phyloP scores from a whole-genome alignment of 768 basidiomycete genomes.

The Leccinum pellstonianum region DNA sequence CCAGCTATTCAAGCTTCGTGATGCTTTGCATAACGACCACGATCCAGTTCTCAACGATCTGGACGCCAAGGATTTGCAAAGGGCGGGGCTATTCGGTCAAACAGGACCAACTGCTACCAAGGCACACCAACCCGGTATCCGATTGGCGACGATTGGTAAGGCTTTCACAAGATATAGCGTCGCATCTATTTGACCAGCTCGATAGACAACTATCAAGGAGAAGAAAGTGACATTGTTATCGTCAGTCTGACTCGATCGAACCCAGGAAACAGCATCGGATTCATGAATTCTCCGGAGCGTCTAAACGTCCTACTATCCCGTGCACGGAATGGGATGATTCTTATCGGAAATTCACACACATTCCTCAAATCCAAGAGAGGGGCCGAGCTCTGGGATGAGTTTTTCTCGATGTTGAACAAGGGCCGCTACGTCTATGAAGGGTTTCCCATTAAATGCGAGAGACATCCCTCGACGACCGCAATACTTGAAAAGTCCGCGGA shows the following conservation, averaged over 20 bases:
- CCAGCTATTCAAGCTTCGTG: constrained; percentile 52
- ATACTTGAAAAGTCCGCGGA: constrained; percentile 41
- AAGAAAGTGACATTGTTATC: constrained; percentile 70
- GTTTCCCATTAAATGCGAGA: constrained; percentile 57
- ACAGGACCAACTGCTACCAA: constrained; percentile 38
- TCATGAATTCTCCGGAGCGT: constrained; percentile 69
- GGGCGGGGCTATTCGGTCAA: constrained; percentile 51
- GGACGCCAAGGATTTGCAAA: constrained; percentile 57
- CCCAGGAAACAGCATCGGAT: constrained; percentile 54
- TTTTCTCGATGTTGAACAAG: constrained; percentile 45
- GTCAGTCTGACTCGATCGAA: constrained; percentile 65
- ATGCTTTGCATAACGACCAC: constrained; percentile 40
- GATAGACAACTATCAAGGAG: constrained; percentile 75
- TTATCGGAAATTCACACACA: constrained; percentile 66
- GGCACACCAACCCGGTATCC: constrained; percentile 38
- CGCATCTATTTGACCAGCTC: neutral
- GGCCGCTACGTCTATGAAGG: constrained; percentile 55
- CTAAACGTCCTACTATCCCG: constrained; percentile 74
- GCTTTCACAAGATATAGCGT: neutral
- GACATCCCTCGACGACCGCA: constrained; percentile 44
- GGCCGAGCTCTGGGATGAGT: constrained; percentile 45
- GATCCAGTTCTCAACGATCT: constrained; percentile 67
- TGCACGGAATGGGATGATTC: constrained; percentile 60
- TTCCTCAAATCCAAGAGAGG: constrained; percentile 57
- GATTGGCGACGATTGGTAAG: constrained; percentile 67